A percentile compares a stretch with the other conserved stretches of the same genome.
Evolutionary conservation across 257 asterid species (phyloP).

Genomic region (Nicotiana otophora): DNA sequence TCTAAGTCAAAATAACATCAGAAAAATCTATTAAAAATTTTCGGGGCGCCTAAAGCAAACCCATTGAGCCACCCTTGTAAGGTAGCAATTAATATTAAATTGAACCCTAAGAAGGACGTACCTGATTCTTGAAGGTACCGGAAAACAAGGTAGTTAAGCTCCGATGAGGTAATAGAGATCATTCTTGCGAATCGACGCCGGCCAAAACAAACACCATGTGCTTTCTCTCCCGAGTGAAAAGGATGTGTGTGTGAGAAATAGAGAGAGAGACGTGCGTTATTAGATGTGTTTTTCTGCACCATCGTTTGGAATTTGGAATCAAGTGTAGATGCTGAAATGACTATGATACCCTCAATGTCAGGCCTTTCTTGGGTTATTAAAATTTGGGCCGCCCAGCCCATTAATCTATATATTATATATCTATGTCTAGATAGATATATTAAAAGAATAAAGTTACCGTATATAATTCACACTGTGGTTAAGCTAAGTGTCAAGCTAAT

Average conservation of each 20-base stretch:
- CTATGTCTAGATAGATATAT: no score
- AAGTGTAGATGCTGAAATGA: neutral
- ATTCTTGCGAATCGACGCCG: conserved; percentile 28
- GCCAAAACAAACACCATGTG: conserved; percentile 9
- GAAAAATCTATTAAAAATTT: no score
- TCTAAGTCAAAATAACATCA: no score
- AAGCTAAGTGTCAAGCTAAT: no score
- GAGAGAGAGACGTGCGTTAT: neutral
- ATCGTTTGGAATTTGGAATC: no score
- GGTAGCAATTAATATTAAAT: neutral
- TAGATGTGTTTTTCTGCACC: neutral
- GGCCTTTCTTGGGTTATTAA: neutral
- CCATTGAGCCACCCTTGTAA: no score
- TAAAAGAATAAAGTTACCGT: no score
- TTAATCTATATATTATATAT: neutral
- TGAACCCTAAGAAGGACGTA: conserved; percentile 8
- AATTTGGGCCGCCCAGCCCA: neutral
- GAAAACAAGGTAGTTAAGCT: conserved; percentile 79
- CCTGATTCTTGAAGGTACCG: conserved; percentile 95
- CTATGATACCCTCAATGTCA: neutral
- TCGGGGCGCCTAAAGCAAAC: no score
- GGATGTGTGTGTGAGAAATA: no score
- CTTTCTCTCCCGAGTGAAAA: neutral
- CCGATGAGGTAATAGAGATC: conserved; percentile 68
- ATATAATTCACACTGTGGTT: no score